Conservation (phyloP, 768 basidiomycete species). For the Phaffia australis region DNA sequence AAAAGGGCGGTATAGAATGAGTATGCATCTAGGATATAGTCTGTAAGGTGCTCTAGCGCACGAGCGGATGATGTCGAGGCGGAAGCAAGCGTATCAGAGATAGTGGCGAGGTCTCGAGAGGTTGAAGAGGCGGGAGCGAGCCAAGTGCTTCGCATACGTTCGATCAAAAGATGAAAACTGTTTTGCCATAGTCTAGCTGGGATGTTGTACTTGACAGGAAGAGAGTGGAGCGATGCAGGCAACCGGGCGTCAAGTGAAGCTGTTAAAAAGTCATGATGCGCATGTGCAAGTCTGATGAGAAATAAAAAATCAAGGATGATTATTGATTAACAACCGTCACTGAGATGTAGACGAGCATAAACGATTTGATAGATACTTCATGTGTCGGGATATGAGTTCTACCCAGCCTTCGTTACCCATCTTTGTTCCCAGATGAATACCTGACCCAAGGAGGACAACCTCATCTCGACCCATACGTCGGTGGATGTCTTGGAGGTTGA, state of each 20-base stretch:
- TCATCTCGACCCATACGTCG: constrained; percentile 55
- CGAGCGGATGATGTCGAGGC: constrained; percentile 34
- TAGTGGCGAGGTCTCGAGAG: constrained; percentile 7
- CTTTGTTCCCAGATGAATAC: constrained; percentile 17
- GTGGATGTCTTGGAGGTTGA: constrained; percentile 62
- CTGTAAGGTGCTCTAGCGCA: constrained; percentile 82
- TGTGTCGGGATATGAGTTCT: constrained; percentile 52
- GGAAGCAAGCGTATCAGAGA: not conserved
- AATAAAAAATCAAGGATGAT: constrained; percentile 24
- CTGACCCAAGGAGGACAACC: constrained; percentile 27
- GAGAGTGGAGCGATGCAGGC: constrained; percentile 74
- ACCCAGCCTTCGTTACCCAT: constrained; percentile 40
- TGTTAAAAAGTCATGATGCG: constrained; percentile 75
- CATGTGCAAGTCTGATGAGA: constrained; percentile 65
- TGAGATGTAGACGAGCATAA: not conserved
- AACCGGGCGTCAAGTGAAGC: constrained; percentile 76
- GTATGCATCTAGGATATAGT: constrained; percentile 91
- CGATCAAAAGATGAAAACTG: constrained; percentile 79
- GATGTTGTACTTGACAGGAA: constrained; percentile 91
- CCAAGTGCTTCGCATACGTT: constrained; percentile 76
- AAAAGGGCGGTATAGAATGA: constrained; percentile 81
- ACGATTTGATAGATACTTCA: constrained; percentile 54
- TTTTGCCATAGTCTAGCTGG: constrained; percentile 86
- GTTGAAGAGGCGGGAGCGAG: constrained; percentile 42
- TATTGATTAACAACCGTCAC: not conserved